Evolutionary conservation across 2,329 filamentous ascomycete species (phyloP), one percentile per base, ranked within the genome.

Genomic region (Sordariomycetes sp.): DNA sequence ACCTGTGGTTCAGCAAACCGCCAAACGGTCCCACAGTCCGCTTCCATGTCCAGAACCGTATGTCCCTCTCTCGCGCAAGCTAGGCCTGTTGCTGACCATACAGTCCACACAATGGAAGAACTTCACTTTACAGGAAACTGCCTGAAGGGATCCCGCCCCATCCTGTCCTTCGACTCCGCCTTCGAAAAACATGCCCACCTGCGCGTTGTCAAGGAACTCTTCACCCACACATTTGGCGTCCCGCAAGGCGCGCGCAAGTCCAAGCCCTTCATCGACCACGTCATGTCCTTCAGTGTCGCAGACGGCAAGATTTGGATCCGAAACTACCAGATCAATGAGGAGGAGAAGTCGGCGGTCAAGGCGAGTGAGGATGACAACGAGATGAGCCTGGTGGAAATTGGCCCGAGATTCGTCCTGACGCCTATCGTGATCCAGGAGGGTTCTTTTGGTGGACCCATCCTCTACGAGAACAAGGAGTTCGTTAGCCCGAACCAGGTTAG

Each of bases 391-490:
- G 77, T 95, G 2, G 92, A 98, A 61, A 94, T 98, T 41, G 92
- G 92, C 0, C 92, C 92, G 1, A 75, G 92, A 6, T 90, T 95
- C 46, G 87, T 95, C 20, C 67, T 95, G 33, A 95, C 87, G 18
- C 90, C 92, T 1, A 95, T 95, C 44, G 79, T 96, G 37, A 94
- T 96, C 45, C 79, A 94, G 47, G 92, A 33, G 57, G 87, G 86
- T 28, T 88, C 84, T 40, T 96, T 98, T 48, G 90, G 90, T 35
- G 92, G 92, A 0, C 90, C 92, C 4, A 86, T 96, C 44, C 93
- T 98, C 52, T 98, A 94, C 63, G 86, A 96, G 68, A 96, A 96
- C 67, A 92, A 86, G 70, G 82, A 94, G 57, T 98, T 94, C 50
- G 85, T 98, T 35, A 92, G 83, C 46, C 92, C 92, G 8, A 98